These are phyloP conservation scores for Globisporangium rhizosaccharum DNA, from an alignment of 352 stramenopile genomes.

Conservation along the genomic window DNA sequence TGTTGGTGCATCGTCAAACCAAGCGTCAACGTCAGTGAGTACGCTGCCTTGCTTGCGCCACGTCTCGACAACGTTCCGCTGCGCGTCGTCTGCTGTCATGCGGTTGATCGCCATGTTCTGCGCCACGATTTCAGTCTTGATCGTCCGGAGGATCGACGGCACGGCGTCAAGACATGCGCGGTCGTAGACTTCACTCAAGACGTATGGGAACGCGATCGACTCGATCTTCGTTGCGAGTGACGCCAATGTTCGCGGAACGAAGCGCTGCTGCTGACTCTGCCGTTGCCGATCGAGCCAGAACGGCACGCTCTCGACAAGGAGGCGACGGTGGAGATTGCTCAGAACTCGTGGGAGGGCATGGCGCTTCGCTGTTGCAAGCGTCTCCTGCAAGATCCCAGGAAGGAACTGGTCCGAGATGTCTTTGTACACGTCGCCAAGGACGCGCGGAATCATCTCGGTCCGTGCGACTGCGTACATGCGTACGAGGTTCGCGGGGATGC, in stretches of 20 bases:
- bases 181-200: conserved; percentile 51
- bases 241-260: conserved; percentile 43
- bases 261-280: conserved; percentile 25
- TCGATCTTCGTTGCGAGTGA: conserved; percentile 39
- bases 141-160: conserved; percentile 45
- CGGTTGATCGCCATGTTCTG: conserved; percentile 35
- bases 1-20: conserved; percentile 57
- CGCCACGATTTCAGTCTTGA: conserved; percentile 61
- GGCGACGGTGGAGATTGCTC: conserved; percentile 33
- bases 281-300: conserved; percentile 40
- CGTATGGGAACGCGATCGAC: conserved; percentile 54
- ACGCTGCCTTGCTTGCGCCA: conserved; percentile 35
- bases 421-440: conserved; percentile 54
- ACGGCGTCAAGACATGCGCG: conserved; percentile 57
- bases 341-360: conserved; percentile 54
- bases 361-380: conserved; percentile 17
- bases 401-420: conserved; percentile 55
- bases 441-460: conserved; percentile 50
- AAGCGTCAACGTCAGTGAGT: conserved; percentile 50
- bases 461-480: conserved; percentile 41
- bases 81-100: conserved; percentile 26
- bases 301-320: conserved; percentile 50
- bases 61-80: conserved; percentile 44
- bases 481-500: conserved; percentile 39
- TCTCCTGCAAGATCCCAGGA: conserved; percentile 29